phyloP scores from a whole-genome alignment of 495 filamentous ascomycete genomes.

The Articulospora tetracladia region DNA sequence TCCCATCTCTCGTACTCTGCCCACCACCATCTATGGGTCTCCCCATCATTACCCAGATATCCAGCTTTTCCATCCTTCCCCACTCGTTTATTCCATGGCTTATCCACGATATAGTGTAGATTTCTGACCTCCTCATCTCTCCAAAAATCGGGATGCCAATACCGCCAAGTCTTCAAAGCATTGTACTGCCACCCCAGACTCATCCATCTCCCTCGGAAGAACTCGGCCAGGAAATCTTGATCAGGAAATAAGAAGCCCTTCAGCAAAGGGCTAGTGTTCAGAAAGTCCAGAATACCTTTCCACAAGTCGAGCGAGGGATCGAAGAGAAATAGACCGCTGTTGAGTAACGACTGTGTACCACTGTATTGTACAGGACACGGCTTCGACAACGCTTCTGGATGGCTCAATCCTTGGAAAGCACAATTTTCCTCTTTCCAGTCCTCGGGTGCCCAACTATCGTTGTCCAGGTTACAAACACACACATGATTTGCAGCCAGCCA shows the following conservation, averaged over 20 bases:
- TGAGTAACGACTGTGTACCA: constrained; percentile 34
- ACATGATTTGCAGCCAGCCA: constrained; percentile 47
- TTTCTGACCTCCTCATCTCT: constrained; percentile 43
- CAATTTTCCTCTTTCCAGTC: constrained; percentile 47
- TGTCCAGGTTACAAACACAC: constrained; percentile 50
- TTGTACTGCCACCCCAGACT: constrained; percentile 47
- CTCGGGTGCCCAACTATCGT: constrained; percentile 40
- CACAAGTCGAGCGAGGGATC: constrained; percentile 32
- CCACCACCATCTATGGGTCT: constrained; percentile 14
- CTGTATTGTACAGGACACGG: constrained; percentile 24
- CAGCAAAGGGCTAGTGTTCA: constrained; percentile 33
- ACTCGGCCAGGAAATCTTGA: constrained; percentile 48
- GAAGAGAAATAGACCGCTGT: constrained; percentile 38
- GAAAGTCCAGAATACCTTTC: constrained; percentile 33
- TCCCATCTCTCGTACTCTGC: constrained; percentile 9
- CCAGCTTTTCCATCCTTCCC: constrained; percentile 38
- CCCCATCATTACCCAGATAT: constrained; percentile 27
- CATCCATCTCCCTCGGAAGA: constrained; percentile 40
- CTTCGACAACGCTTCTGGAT: constrained; percentile 19
- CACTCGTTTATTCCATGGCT: constrained; percentile 48
- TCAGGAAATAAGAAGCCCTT: constrained; percentile 43
- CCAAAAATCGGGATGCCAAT: constrained; percentile 52
- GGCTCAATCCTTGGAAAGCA: constrained; percentile 37
- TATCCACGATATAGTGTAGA: constrained; percentile 54
- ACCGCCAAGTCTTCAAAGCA: constrained; percentile 48